phyloP scores from a whole-genome alignment of 2,329 filamentous ascomycete species.

The Aspergillus niger region DNA sequence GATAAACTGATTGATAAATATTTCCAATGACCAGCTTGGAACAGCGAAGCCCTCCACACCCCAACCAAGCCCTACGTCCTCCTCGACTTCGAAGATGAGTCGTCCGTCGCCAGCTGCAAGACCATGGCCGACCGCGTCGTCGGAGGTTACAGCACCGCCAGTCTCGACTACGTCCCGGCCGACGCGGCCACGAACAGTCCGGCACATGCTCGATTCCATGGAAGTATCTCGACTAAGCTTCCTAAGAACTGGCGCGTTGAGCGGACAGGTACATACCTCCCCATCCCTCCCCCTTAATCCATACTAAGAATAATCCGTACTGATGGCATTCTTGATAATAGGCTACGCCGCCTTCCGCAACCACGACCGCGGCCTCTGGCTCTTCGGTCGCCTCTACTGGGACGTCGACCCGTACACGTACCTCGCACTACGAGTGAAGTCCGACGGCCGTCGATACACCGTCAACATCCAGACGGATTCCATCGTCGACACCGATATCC shows the following conservation, averaged over 20 bases:
- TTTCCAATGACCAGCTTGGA: conserved; percentile 38
- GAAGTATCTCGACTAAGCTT: conserved; percentile 81
- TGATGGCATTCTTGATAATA: too few species aligned
- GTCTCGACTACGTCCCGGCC: conserved; percentile 66
- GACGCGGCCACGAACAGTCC: conserved; percentile 48
- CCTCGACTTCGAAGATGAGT: conserved; percentile 45
- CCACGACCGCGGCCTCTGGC: conserved; percentile 69
- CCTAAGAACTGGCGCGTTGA: conserved; percentile 61
- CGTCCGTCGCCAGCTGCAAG: conserved; percentile 54
- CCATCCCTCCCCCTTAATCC: too few species aligned
- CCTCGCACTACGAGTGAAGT: conserved; percentile 84
- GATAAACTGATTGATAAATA: conserved; percentile 4
- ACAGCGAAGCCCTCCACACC: conserved; percentile 39
- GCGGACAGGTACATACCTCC: conserved; percentile 37
- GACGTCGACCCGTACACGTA: conserved; percentile 88
- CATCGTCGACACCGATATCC: conserved; percentile 90
- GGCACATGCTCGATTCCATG: conserved; percentile 79
- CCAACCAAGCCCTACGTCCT: conserved; percentile 44
- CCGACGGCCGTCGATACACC: conserved; percentile 88
- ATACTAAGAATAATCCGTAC: too few species aligned
- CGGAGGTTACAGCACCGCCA: conserved; percentile 77
- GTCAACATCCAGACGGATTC: conserved; percentile 95
- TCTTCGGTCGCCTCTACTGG: conserved; percentile 87
- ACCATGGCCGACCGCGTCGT: conserved; percentile 85
- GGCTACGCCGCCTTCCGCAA: conserved; percentile 94